Evolutionary conservation across 495 filamentous ascomycete genomes (phyloP), one percentile per base, ranked within the genome.

Genomic region (Rostrohypoxylon terebratum): DNA sequence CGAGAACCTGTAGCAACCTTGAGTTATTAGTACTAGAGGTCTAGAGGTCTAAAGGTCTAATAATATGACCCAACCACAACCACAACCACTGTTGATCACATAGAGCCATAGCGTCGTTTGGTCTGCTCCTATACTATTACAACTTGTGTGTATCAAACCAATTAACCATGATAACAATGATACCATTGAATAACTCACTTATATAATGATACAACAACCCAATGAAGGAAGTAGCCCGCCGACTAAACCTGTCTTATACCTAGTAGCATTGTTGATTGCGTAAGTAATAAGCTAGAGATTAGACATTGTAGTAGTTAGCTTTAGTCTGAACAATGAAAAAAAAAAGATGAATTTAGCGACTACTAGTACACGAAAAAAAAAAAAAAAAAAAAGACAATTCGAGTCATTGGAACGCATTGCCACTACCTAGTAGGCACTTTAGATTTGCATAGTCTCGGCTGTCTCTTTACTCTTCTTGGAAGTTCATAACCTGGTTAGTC

Each of bases 341-440:
- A 48, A 5, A 11, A 11, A 42, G 38, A 42, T n/a, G 38, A 42
- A 42, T 42, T 42, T 42, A 38, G 34, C 44, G 16, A 20, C 47
- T 20, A 53, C 51, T n/a, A n/a, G n/a, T n/a, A n/a, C n/a, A n/a
- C n/a, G n/a, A n/a, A n/a, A n/a, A n/a, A n/a, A n/a, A n/a, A n/a
- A n/a, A n/a, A n/a, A 31, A 44, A 28, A 72, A 48, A 55, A 57
- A 48, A 69, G 66, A 63, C 54, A 55, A 62, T 8, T 20, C 11
- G 59, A 59, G 54, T 42, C 60, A 45, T 55, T 66, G 66, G 71
- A 57, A 74, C 66, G 71, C 66, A 53, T 54, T 51, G n/a, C n/a
- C n/a, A n/a, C n/a, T n/a, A n/a, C n/a, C n/a, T n/a, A n/a, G n/a
- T n/a, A n/a, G n/a, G n/a, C n/a, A 47, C n/a, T 18, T 20, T 16